Conservation (phyloP, 495 filamentous ascomycete genomes). For the Oidiodendron maius region DNA sequence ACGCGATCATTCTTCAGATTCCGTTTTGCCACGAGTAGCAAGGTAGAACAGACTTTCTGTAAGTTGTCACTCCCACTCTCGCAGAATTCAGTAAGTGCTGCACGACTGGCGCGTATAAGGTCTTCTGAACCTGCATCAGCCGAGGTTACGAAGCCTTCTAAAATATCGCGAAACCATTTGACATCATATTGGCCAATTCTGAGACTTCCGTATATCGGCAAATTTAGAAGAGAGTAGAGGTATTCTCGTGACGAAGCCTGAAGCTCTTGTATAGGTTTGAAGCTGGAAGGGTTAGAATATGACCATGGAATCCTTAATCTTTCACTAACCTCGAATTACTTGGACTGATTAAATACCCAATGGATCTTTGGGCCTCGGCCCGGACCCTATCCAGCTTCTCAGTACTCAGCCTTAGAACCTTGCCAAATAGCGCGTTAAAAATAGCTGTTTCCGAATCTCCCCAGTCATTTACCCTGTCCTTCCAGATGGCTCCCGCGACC, state of each 20-base stretch:
- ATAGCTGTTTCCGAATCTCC: neutral
- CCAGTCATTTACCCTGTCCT: neutral
- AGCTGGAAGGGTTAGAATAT: constrained; percentile 21
- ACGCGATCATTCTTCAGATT: constrained; percentile 59
- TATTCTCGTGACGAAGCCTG: constrained; percentile 39
- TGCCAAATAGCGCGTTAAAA: constrained; percentile 18
- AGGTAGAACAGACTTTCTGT: constrained; percentile 28
- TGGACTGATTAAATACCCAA: constrained; percentile 18
- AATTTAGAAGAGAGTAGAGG: constrained; percentile 42
- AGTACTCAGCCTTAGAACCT: constrained; percentile 62
- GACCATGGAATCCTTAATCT: too few species aligned
- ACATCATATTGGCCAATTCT: neutral
- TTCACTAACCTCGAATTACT: too few species aligned
- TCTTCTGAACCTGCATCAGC: constrained; percentile 81
- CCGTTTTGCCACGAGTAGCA: constrained; percentile 37
- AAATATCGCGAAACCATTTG: constrained; percentile 32
- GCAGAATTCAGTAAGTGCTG: constrained; percentile 55
- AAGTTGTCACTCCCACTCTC: constrained; percentile 20
- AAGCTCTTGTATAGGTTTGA: too few species aligned
- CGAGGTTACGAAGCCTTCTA: constrained; percentile 75
- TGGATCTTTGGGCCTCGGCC: constrained; percentile 50
- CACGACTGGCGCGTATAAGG: constrained; percentile 65
- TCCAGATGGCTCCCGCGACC: constrained; percentile 26
- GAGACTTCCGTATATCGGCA: constrained; percentile 19
- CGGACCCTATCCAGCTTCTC: constrained; percentile 91